Evolutionary conservation across 1,284 basidiomycete species (phyloP), one percentile per base, ranked within the genome.

Genomic region (Hemileia vastatrix): DNA sequence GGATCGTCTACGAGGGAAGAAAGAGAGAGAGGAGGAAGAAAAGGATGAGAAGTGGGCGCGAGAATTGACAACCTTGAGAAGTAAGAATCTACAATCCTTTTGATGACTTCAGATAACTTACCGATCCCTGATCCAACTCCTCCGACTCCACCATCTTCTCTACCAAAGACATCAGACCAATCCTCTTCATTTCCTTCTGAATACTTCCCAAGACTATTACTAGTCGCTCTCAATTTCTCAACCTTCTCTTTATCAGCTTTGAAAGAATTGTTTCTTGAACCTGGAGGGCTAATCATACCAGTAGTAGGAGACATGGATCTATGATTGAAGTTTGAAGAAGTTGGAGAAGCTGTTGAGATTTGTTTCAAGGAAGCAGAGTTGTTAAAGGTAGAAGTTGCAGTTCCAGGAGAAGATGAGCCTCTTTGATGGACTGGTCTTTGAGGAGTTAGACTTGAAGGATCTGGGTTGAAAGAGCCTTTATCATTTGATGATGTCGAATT

Each of bases 141-240:
- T 13, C 48, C 48, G 13, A 24, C 13, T 32, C 23, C 23, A 32
- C 11, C 48, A 1, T n/a, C 24, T 13, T 15, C 19, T n/a, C 66
- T 64, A 49, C 66, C 67, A 33, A 71, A 68, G 21, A 71, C 60
- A 48, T 71, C 70, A 32, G 69, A 69, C 56, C 69, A 71, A n/a
- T n/a, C n/a, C n/a, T n/a, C n/a, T n/a, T n/a, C n/a, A n/a, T n/a
- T n/a, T n/a, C n/a, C n/a, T n/a, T 72, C 69, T 6, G 67, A 68
- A 47, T 71, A 71, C 32, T 65, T 67, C 57, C 70, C 68, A 1
- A 71, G 66, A 2, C 65, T 64, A 6, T 66, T 64, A 13, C 70
- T 65, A 67, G 66, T 70, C 53, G 64, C 65, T 11, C 15, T 40
- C 15, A 40, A 40, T 40, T 40, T 40, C 64, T 67, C 67, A 65